Percentiles rank a stretch among this genome's conserved stretches.
Conservation (phyloP, 129 eudicot genomes). For the Pseudognaphalium luteoalbum region DNA sequence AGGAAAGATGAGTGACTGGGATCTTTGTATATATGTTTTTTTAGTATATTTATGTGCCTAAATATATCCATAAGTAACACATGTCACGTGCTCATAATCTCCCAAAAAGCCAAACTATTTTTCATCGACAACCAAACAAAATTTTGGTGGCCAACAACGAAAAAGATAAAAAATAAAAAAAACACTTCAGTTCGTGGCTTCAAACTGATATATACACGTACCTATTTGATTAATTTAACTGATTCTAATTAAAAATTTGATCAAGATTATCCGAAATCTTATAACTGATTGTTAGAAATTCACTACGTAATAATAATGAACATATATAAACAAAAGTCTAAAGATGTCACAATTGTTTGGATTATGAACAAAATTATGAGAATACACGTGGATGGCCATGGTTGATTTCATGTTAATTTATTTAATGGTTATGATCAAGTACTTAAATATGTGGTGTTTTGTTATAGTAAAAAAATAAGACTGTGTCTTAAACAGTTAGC, state of each 20-base stretch:
- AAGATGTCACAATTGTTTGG: background rate
- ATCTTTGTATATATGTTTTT: slow-evolving; percentile 16
- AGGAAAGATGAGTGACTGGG: slow-evolving; percentile 35
- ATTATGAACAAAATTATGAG: slow-evolving; percentile 3
- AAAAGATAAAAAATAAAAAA: background rate
- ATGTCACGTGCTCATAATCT: slow-evolving; percentile 30
- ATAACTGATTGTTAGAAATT: background rate
- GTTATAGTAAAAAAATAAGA: slow-evolving; percentile 5
- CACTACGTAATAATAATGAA: too few species aligned
- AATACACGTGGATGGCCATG: slow-evolving; percentile 5
- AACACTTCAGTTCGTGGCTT: slow-evolving; percentile 9
- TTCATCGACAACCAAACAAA: slow-evolving; percentile 28
- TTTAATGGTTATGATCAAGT: background rate
- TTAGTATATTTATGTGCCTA: slow-evolving; percentile 14
- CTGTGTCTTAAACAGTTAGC: background rate
- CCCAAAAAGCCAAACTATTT: slow-evolving; percentile 30
- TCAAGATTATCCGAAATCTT: background rate
- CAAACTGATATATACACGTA: slow-evolving; percentile 2
- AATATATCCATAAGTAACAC: slow-evolving; percentile 37
- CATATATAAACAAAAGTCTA: too few species aligned
- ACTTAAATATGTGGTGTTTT: background rate
- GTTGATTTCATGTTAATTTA: slow-evolving; percentile 8
- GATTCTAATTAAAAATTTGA: background rate
- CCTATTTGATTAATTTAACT: background rate
- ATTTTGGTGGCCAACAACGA: slow-evolving; percentile 30